Conservation (phyloP, 2,329 filamentous ascomycete species). For the Gyromitra esculenta region DNA sequence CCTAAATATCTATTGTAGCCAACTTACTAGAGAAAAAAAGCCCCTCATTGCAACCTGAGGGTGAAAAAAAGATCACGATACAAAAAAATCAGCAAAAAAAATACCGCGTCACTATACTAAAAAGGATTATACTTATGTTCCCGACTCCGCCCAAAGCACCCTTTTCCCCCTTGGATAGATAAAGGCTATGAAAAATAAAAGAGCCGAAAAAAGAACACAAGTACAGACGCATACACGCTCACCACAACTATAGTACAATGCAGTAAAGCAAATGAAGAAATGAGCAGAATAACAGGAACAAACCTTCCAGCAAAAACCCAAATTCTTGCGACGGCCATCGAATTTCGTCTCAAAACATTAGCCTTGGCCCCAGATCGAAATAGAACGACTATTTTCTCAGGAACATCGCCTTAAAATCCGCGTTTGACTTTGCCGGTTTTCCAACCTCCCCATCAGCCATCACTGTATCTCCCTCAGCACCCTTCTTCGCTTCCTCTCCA, state of each 20-base stretch:
- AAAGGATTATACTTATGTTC: constrained; percentile 33
- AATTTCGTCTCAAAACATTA: constrained; percentile 10
- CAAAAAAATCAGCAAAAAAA: constrained; percentile 10
- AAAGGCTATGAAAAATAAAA: constrained; percentile 1
- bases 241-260: constrained; percentile 29
- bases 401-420: constrained; percentile 58
- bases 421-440: constrained; percentile 55
- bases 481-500: constrained; percentile 61
- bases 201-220: constrained; percentile 29
- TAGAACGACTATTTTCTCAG: constrained; percentile 48
- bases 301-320: constrained; percentile 4
- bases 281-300: constrained; percentile 8
- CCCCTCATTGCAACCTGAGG: not conserved
- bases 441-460: constrained; percentile 46
- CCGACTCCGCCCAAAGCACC: constrained; percentile 12
- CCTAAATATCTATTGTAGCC: not conserved
- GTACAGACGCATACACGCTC: constrained; percentile 3
- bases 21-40: not conserved
- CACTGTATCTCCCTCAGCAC: constrained; percentile 43
- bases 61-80: constrained; percentile 2
- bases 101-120: constrained; percentile 23
- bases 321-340: not conserved
- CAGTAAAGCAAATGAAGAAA: constrained; percentile 10
- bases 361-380: constrained; percentile 4
- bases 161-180: constrained; percentile 14